Base-by-base conservation (phyloP, 176 grass and related monocot species). In the Microstegium vimineum region DNA sequence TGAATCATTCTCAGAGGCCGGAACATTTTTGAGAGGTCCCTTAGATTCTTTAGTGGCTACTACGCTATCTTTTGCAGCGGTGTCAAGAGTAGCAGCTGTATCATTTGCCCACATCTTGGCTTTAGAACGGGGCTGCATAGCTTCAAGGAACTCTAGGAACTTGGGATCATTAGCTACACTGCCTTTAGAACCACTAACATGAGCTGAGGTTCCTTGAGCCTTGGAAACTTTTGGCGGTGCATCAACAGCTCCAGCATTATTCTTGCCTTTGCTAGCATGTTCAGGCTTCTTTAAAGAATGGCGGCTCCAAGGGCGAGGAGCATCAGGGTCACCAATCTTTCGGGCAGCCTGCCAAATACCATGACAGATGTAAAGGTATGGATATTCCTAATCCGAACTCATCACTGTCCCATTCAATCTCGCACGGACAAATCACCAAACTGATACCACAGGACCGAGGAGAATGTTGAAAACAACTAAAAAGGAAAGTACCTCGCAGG, bases 91-190 rank as follows among this genome's bases (percentile, higher is more conserved):
- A 91, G 69, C 79, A 5, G 54, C 71, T 37, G 93, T 82, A 85
- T 98, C 95, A 86, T 98, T 95, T 56, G 87, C 82, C 95, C 95
- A 98, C 83, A 95, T 89, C 85, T 98, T 90, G 45, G 89, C 90
- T 83, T 95, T 94, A 20, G 89, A 87, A 36, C 92, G 92, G 42
- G 90, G 84, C 73, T 98, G 90, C 95, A 98, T 98, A 62, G 93
- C 89, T 66, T 98, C 79, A 79, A 98, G 87, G 78, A 98, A 98
- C 82, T 98, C 92, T 64, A 77, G 79, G 47, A 91, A 80, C 85
- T 88, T 93, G 33, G 92, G 87, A 86, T 98, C 94, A 78, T 72
- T 76, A 69, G 54, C 41, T 41, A 62, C 59, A 82, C 33, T 81
- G 46, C 54, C 84, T 76, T 90, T 90, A 69, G 73, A 78, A 82